Base-by-base conservation (phyloP, 306 rosid genomes). In the Chamaecrista fasciculata region DNA sequence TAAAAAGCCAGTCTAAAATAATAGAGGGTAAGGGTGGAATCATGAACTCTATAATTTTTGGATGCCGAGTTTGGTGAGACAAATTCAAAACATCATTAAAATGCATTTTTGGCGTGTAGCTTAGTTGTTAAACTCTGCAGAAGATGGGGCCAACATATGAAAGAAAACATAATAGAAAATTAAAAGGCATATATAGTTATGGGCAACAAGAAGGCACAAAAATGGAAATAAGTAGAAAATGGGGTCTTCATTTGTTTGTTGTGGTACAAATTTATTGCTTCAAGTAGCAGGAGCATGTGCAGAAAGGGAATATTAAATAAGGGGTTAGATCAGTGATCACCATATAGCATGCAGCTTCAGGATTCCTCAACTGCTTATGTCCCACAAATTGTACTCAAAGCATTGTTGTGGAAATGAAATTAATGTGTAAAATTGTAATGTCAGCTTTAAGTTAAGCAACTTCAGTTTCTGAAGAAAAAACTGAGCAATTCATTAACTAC, bases 281-380 rank as follows among this genome's bases (percentile, higher is more conserved):
- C 16, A 2, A 44, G 66, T n/a, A 29, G 29, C 51, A 63, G 44
- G 10, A n/a, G 51, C 49, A 67, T 63, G 59, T 33, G 16, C 52
- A 11, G 46, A 33, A 62, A 14, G 60, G n/a, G 66, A 58, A 67
- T 53, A 80, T 76, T 60, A 67, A 78, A 75, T 66, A 61, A 42
- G 67, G 1, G 26, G 20, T n/a, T n/a, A n/a, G n/a, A n/a, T n/a
- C n/a, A n/a, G n/a, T 37, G 0, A 40, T 61, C 20, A 6, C 34
- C 33, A 39, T 40, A 24, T 39, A 23, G 49, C 67, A 20, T 49
- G 56, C 71, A 49, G 76, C 53, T 52, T 60, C 14, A 51, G 23
- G 59, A 69, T 51, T 43, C 70, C 75, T 61, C 53, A 40, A 61
- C 66, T 50, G 50, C 69, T 59, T 50, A 5, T 68, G 66, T 21